These are phyloP conservation scores for Mrakia gelida DNA, from an alignment of 768 basidiomycete genomes.

Conservation along the genomic window DNA sequence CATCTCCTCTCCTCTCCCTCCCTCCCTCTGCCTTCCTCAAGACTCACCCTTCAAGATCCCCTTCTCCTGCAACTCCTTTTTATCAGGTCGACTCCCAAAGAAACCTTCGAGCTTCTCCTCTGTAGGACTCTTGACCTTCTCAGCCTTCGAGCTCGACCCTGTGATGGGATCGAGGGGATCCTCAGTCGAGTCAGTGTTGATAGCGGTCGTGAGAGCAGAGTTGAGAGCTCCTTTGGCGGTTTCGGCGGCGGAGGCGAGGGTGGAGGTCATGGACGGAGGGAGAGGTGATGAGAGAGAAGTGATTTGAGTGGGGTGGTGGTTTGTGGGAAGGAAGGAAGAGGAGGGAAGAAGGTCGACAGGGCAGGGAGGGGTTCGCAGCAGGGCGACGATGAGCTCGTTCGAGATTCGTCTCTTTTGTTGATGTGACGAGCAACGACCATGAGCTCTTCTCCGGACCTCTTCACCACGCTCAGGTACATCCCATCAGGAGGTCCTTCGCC, in stretches of 20 bases:
- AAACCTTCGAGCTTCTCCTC: conserved; percentile 24
- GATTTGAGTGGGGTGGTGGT: background rate
- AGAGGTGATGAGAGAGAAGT: background rate
- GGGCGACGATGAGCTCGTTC: no score
- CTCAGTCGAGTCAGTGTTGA: background rate
- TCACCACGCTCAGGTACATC: background rate
- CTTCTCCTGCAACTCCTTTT: conserved; percentile 57
- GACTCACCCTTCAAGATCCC: conserved; percentile 64
- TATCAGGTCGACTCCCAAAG: conserved; percentile 14
- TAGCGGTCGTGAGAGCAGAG: conserved; percentile 1
- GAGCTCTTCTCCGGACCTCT: background rate
- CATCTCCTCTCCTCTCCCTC: background rate
- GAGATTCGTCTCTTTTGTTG: background rate
- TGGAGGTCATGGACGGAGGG: background rate
- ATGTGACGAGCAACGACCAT: background rate
- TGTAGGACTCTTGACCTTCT: conserved; percentile 6
- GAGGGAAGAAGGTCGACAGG: background rate
- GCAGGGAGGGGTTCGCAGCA: no score
- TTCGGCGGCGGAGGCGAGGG: conserved; percentile 4
- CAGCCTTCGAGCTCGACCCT: background rate
- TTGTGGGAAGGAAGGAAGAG: background rate
- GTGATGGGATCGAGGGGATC: conserved; percentile 27
- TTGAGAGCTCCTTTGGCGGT: background rate
- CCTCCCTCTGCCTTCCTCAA: background rate
- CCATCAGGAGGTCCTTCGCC: background rate